A percentile compares a stretch with the other conserved stretches of the same genome.
These are phyloP conservation scores for Dendrobium huoshanense DNA, from an alignment of 106 monocot species.

Conservation along the genomic window DNA sequence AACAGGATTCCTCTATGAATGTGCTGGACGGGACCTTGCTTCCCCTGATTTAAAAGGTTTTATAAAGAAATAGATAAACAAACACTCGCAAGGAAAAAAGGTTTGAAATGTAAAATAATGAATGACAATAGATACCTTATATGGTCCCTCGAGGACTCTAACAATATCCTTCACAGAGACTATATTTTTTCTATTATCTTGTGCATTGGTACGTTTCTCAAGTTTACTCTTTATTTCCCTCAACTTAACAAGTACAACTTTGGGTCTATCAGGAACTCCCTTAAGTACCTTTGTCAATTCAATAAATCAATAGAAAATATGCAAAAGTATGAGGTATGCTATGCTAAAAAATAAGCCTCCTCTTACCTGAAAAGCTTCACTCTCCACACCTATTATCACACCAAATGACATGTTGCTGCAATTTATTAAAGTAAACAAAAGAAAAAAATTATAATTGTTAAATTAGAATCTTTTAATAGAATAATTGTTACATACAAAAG, in stretches of 20 bases:
- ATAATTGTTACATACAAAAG: slow-evolving; percentile 58
- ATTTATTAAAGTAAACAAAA: slow-evolving; percentile 5
- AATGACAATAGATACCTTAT: slow-evolving; percentile 36
- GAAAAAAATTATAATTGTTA: background rate
- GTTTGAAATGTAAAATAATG: background rate
- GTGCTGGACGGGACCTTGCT: slow-evolving; percentile 93
- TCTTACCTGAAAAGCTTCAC: slow-evolving; percentile 82
- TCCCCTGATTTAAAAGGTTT: slow-evolving; percentile 49
- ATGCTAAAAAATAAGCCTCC: background rate
- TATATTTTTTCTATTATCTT: slow-evolving; percentile 58
- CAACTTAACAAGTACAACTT: slow-evolving; percentile 75
- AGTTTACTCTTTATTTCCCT: slow-evolving; percentile 92
- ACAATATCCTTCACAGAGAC: slow-evolving; percentile 84
- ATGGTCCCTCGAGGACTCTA: slow-evolving; percentile 85
- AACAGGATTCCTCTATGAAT: slow-evolving; percentile 84
- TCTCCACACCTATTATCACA: slow-evolving; percentile 89
- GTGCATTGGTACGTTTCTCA: slow-evolving; percentile 62
- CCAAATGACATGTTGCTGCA: slow-evolving; percentile 88
- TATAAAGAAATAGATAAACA: background rate
- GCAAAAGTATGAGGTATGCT: background rate
- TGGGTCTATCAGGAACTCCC: slow-evolving; percentile 96
- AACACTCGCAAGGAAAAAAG: background rate
- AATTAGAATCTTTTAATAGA: background rate
- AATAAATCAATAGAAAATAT: slow-evolving; percentile 6
- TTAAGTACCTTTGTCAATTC: slow-evolving; percentile 65